Base-by-base conservation (phyloP, 1,284 basidiomycete species). In the Rugosomyces carneus region DNA sequence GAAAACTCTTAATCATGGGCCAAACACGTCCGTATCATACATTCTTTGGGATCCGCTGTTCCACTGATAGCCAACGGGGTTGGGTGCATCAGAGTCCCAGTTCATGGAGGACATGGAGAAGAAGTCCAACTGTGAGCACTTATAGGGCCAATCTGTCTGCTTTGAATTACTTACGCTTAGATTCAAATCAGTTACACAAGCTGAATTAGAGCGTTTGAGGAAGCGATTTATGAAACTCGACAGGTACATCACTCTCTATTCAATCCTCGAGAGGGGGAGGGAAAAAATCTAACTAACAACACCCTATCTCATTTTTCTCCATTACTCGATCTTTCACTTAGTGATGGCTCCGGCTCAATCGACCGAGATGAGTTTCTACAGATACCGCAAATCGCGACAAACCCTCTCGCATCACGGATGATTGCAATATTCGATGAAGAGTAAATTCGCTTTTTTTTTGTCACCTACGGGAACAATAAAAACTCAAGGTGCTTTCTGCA, bases 151-250 rank as follows among this genome's bases (percentile, higher is more conserved):
- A 2, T 4, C 3, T 34, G 13, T 15, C 31, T 23, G 5, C 15
- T 15, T 16, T 15, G 15, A 34, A 24, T 20, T 32, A 31, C 7
- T 35, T 9, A 11, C 15, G 8, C 3, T 19, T 10, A 9, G 3
- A 29, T 5, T 29, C 3, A 29, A 29, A 29, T 20, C 24, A 96
- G 93, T 97, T 80, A 95, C 90, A 31, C 88, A 84, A 36, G 78
- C 82, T 48, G 93, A 97, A 69, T 72, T 97, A 54, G 89, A 97
- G 60, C 81, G 95, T 37, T 76, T 99, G 55, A 97, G 97, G 79
- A 98, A 97, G 67, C 83, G 95, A 40, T 99, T 99, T 67, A 96
- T 99, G 92, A 99, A 99, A 71, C 84, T 99, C 56, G 96, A 99
- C 67, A 89, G 89, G 78, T 81, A 53, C 49, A 44, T 46, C 7